These are phyloP conservation scores for Silene conica DNA, from an alignment of 148 eudicot species.

Conservation along the genomic window DNA sequence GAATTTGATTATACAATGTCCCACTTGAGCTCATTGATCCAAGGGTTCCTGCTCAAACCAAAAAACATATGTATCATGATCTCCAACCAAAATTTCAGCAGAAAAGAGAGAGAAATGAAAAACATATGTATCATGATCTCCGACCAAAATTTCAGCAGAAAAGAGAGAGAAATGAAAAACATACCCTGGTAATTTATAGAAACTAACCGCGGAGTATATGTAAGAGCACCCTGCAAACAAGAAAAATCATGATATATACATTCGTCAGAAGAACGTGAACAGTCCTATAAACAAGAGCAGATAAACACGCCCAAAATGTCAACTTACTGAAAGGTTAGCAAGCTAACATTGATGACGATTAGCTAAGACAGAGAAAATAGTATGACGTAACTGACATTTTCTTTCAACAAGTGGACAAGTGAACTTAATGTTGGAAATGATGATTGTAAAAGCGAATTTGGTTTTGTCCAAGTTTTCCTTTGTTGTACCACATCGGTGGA, in stretches of 20 bases:
- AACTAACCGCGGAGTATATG: constrained; percentile 90
- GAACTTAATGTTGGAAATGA: background rate
- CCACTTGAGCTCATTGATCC: constrained; percentile 85
- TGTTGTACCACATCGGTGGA: too few species aligned
- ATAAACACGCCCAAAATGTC: background rate
- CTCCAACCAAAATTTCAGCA: background rate
- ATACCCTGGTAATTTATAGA: constrained; percentile 76
- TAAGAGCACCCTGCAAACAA: constrained; percentile 63
- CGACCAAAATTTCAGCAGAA: background rate
- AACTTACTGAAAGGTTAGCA: background rate
- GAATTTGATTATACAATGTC: constrained; percentile 63
- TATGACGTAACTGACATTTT: too few species aligned
- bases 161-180: constrained; percentile 3
- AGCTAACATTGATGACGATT: background rate
- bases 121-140: background rate
- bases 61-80: constrained; percentile 7
- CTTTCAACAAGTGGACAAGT: too few species aligned
- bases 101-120: background rate
- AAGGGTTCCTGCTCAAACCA: constrained; percentile 58
- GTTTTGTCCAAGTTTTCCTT: too few species aligned
- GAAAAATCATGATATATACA: constrained; percentile 17
- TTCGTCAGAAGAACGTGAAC: background rate
- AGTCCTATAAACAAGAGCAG: background rate
- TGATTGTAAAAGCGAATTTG: background rate
- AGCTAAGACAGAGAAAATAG: too few species aligned